Evolutionary conservation across 306 rosid genomes (phyloP).

Genomic region (Fragaria vesca): DNA sequence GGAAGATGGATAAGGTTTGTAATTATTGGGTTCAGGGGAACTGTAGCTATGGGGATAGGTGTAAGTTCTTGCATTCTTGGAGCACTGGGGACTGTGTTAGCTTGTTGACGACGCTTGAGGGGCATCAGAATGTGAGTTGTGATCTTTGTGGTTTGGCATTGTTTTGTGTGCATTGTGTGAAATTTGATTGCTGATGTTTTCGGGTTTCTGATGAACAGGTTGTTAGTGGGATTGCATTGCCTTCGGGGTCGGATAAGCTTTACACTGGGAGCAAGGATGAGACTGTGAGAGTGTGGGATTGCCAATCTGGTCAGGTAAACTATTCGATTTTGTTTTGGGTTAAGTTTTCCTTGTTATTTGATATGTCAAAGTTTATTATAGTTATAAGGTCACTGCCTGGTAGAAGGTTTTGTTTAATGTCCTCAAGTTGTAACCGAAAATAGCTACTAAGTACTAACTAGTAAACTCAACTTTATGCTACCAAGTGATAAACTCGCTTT

Average conservation of each 20-base stretch:
- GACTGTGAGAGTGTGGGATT: constrained; percentile 87
- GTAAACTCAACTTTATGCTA: no score
- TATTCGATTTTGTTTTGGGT: neutral
- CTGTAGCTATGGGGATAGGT: constrained; percentile 71
- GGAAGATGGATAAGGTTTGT: constrained; percentile 70
- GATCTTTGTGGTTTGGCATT: neutral
- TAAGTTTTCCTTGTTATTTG: neutral
- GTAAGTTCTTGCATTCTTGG: constrained; percentile 85
- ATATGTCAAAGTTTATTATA: neutral
- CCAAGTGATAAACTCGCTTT: neutral
- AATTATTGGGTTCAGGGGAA: constrained; percentile 75
- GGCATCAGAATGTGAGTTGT: constrained; percentile 66
- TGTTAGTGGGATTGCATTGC: constrained; percentile 81
- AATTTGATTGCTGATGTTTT: constrained; percentile 7
- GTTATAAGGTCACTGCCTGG: neutral
- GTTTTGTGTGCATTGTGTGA: neutral
- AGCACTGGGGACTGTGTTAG: constrained; percentile 79
- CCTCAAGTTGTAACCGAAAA: no score
- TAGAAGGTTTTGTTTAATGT: neutral
- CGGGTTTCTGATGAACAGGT: constrained; percentile 47
- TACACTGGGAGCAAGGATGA: constrained; percentile 92
- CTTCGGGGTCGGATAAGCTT: constrained; percentile 90
- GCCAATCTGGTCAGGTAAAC: constrained; percentile 89
- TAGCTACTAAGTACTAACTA: neutral
- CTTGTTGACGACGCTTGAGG: constrained; percentile 78